These are phyloP conservation scores for Laguncularia racemosa DNA, from an alignment of 345 rosid genomes.

Conservation along the genomic window DNA sequence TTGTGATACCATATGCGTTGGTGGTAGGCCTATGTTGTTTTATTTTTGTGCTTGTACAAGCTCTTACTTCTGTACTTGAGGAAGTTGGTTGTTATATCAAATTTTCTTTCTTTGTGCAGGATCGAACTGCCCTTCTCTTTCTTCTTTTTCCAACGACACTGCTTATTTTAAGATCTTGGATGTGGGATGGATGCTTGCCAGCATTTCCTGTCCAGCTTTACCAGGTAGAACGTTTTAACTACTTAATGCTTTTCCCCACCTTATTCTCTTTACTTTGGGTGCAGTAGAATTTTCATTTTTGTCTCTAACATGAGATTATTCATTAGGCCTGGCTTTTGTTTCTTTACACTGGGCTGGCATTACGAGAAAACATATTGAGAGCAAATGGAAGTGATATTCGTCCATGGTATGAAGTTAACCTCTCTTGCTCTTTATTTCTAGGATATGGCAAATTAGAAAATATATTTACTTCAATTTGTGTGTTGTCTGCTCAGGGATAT, in stretches of 20 bases:
- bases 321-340: conserved; percentile 85
- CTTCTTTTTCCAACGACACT: conserved; percentile 79
- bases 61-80: too few relatives aligned
- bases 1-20: too few relatives aligned
- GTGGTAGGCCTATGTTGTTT: too few relatives aligned
- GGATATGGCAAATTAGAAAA: too few relatives aligned
- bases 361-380: conserved; percentile 90
- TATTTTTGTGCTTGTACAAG: too few relatives aligned
- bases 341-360: conserved; percentile 91
- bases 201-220: conserved; percentile 94
- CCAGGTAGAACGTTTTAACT: conserved; percentile 34
- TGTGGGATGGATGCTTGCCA: conserved; percentile 91
- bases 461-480: too few relatives aligned
- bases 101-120: conserved; percentile 46
- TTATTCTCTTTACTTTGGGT: too few relatives aligned
- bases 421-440: too few relatives aligned
- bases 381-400: conserved; percentile 99
- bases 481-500: too few relatives aligned
- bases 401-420: conserved; percentile 51
- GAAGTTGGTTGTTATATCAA: not conserved
- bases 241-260: too few relatives aligned
- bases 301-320: conserved; percentile 5
- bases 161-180: conserved; percentile 65
- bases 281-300: not conserved
- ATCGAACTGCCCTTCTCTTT: conserved; percentile 87